Evolutionary conservation across 768 basidiomycete genomes (phyloP).

Genomic region (Naganishia kalamii): DNA sequence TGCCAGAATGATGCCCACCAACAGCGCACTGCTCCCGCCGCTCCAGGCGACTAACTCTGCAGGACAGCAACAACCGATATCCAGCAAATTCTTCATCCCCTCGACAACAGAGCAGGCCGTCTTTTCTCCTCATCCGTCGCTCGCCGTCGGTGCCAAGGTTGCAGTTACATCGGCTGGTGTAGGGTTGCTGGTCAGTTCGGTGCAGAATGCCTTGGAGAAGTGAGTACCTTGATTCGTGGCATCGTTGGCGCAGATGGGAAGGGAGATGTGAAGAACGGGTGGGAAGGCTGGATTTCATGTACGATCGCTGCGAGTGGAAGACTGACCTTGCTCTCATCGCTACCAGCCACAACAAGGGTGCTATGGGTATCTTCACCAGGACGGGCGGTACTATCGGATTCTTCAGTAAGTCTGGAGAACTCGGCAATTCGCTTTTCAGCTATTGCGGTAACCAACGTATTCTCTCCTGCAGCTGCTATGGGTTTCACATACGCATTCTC

Average conservation of each 20-base stretch:
- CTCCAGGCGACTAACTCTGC: constrained; percentile 24
- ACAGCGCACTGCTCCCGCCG: constrained; percentile 36
- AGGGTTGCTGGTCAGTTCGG: constrained; percentile 50
- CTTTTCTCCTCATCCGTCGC: constrained; percentile 38
- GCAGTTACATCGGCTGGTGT: constrained; percentile 47
- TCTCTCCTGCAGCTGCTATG: constrained; percentile 63
- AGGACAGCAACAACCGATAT: constrained; percentile 9
- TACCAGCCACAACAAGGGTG: constrained; percentile 66
- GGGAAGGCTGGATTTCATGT: neutral
- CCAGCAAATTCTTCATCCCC: constrained; percentile 33
- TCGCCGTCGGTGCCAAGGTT: constrained; percentile 39
- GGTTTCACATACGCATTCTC: constrained; percentile 78
- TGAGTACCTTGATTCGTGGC: constrained; percentile 26
- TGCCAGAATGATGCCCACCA: constrained; percentile 4
- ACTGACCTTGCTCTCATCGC: too few relatives aligned
- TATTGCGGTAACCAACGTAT: neutral
- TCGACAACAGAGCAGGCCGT: constrained; percentile 33
- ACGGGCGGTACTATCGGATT: constrained; percentile 84
- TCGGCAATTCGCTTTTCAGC: neutral
- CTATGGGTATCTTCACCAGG: constrained; percentile 76
- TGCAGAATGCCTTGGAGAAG: constrained; percentile 70
- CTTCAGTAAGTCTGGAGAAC: constrained; percentile 60
- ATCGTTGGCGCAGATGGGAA: too few relatives aligned
- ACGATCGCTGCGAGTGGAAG: too few relatives aligned
- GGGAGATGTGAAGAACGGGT: neutral